Evolutionary conservation across 106 monocot species (phyloP).

Genomic region (Phalaenopsis equestris): DNA sequence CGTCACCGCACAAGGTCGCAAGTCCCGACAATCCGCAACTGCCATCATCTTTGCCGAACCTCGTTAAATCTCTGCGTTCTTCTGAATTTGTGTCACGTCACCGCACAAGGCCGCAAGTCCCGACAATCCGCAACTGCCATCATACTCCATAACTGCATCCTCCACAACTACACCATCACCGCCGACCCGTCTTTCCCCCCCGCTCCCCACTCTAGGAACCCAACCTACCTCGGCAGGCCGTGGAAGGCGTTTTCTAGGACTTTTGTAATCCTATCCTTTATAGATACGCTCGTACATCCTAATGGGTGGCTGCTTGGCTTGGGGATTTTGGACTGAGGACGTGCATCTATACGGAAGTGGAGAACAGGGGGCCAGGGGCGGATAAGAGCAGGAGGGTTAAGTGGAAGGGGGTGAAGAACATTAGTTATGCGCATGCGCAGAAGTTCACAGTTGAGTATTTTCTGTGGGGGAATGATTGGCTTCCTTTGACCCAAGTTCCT

Average conservation of each 20-base stretch:
- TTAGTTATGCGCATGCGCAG: conserved; percentile 16
- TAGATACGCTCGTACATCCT: conserved; percentile 31
- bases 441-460: conserved; percentile 25
- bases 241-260: conserved; percentile 48
- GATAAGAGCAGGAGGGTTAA: conserved; percentile 24
- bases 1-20: conserved; percentile 67
- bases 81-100: too few species aligned
- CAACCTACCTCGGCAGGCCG: conserved; percentile 43
- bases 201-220: conserved; percentile 8
- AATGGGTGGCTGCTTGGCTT: conserved; percentile 38
- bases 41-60: too few species aligned
- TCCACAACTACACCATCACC: conserved; percentile 61
- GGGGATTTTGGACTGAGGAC: conserved; percentile 16
- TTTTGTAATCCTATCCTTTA: conserved; percentile 21
- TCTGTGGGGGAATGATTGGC: conserved; percentile 24
- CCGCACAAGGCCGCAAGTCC: conserved; percentile 58
- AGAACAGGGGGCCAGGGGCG: conserved; percentile 36
- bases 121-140: conserved; percentile 25
- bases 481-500: conserved; percentile 24
- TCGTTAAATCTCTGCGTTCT: too few species aligned
- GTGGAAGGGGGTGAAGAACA: conserved; percentile 34
- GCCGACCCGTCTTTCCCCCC: conserved; percentile 31
- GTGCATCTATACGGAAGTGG: conserved; percentile 37
- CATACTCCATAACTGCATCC: conserved; percentile 60
- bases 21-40: conserved; percentile 27